Evolutionary conservation across 306 rosid genomes (phyloP).

Genomic region (Cicer yamashitae): DNA sequence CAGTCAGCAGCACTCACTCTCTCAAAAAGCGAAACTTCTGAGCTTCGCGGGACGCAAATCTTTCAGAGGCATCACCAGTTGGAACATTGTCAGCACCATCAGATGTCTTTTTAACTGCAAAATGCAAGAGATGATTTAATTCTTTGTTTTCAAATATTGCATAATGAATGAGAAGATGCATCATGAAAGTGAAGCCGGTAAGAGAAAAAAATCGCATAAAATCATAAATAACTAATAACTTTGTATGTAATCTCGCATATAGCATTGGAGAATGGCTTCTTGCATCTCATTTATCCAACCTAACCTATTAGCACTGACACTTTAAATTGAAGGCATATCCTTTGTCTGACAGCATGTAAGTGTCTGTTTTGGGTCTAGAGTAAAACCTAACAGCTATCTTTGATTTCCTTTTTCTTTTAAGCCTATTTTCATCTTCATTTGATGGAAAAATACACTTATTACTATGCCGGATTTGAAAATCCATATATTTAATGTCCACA

Average conservation of each 20-base stretch:
- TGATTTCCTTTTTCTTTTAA: background rate
- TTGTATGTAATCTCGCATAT: background rate
- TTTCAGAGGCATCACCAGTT: slow-evolving; percentile 60
- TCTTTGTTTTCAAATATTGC: background rate
- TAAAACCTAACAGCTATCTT: background rate
- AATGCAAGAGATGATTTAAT: slow-evolving; percentile 36
- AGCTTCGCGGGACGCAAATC: slow-evolving; percentile 74
- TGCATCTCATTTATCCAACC: background rate
- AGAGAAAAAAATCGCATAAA: background rate
- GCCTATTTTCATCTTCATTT: slow-evolving; percentile 14
- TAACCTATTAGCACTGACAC: background rate
- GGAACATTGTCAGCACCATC: slow-evolving; percentile 48
- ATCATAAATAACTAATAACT: background rate
- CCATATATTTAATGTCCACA: background rate
- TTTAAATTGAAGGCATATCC: too few relatives aligned
- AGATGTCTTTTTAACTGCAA: slow-evolving; percentile 59
- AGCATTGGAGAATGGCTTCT: background rate
- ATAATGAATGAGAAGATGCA: background rate
- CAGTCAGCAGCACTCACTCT: slow-evolving; percentile 61
- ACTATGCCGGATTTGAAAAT: slow-evolving; percentile 3
- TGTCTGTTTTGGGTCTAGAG: too few relatives aligned
- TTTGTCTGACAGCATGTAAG: too few relatives aligned
- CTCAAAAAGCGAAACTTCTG: slow-evolving; percentile 70
- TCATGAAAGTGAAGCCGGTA: background rate
- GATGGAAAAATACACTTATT: slow-evolving; percentile 9